These are phyloP conservation scores for Botryosphaeria dothidea DNA, from an alignment of 2,329 filamentous ascomycete species.

Conservation along the genomic window DNA sequence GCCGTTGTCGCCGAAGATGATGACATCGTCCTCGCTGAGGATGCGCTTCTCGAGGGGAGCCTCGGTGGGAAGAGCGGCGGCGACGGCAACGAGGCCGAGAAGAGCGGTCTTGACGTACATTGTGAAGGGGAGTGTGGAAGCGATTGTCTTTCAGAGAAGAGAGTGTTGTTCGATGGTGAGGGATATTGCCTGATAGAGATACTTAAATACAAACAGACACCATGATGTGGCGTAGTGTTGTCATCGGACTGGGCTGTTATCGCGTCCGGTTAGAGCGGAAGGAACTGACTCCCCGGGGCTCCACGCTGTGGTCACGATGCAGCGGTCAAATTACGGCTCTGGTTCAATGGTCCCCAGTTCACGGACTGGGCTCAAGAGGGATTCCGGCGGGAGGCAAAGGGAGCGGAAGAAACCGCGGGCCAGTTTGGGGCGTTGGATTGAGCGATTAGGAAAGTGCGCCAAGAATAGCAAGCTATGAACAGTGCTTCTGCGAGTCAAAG, in stretches of 20 bases:
- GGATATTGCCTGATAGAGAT: not conserved
- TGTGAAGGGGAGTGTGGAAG: not conserved
- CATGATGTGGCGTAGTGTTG: not conserved
- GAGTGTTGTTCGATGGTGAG: not conserved
- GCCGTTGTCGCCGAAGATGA: not conserved
- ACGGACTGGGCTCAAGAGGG: not conserved
- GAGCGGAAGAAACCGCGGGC: not conserved
- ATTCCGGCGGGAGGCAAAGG: not conserved
- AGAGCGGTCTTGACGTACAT: not conserved
- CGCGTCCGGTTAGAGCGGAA: not conserved
- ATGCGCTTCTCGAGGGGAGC: not conserved
- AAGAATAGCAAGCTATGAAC: slow-evolving; percentile 6
- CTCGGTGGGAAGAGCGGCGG: not conserved
- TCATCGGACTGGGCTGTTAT: not conserved
- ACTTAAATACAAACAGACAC: not conserved
- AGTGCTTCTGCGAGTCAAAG: not conserved
- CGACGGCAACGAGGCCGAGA: not conserved
- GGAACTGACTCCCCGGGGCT: not conserved
- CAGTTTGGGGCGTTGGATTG: not conserved
- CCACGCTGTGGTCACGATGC: not conserved
- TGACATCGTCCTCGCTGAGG: slow-evolving; percentile 8
- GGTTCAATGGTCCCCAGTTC: not conserved
- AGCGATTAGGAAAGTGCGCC: not conserved
- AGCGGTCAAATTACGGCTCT: not conserved
- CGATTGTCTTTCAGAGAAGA: not conserved